Evolutionary conservation across 2,329 filamentous ascomycete species (phyloP).

Genomic region (Didymella exigua): DNA sequence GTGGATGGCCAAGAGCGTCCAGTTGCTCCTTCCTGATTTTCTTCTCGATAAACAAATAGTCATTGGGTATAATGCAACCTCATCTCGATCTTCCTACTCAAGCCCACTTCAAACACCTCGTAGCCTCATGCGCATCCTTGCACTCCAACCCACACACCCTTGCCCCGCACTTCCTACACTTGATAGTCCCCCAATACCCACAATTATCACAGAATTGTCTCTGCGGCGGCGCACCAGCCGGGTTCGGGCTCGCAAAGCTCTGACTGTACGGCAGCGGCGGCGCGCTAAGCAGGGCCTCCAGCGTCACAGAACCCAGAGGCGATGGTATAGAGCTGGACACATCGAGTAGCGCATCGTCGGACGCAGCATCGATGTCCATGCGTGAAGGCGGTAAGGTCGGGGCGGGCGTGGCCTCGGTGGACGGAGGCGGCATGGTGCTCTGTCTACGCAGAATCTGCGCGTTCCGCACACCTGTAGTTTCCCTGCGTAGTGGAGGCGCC

Average conservation of each 20-base stretch:
- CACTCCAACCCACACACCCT: conserved; percentile 79
- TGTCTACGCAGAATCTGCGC: conserved; percentile 28
- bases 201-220: conserved; percentile 78
- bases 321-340: conserved; percentile 61
- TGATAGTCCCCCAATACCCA: conserved; percentile 79
- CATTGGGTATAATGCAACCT: conserved; percentile 23
- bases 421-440: conserved; percentile 34
- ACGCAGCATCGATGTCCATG: conserved; percentile 16
- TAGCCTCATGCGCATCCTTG: conserved; percentile 72
- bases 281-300: conserved; percentile 66
- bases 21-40: background rate
- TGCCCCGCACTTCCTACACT: conserved; percentile 78
- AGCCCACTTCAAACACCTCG: conserved; percentile 57
- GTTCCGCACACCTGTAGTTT: conserved; percentile 17
- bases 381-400: conserved; percentile 14
- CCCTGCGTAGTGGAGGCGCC: conserved; percentile 26
- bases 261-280: conserved; percentile 73
- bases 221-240: conserved; percentile 54
- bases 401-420: conserved; percentile 35
- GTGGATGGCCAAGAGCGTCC: background rate
- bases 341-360: conserved; percentile 61
- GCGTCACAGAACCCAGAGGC: conserved; percentile 64
- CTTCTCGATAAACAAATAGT: background rate
- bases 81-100: conserved; percentile 3
- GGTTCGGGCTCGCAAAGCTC: conserved; percentile 55